These are phyloP conservation scores for Saccharomycopsis babjevae DNA, from an alignment of 805 yeast species.

Conservation along the genomic window DNA sequence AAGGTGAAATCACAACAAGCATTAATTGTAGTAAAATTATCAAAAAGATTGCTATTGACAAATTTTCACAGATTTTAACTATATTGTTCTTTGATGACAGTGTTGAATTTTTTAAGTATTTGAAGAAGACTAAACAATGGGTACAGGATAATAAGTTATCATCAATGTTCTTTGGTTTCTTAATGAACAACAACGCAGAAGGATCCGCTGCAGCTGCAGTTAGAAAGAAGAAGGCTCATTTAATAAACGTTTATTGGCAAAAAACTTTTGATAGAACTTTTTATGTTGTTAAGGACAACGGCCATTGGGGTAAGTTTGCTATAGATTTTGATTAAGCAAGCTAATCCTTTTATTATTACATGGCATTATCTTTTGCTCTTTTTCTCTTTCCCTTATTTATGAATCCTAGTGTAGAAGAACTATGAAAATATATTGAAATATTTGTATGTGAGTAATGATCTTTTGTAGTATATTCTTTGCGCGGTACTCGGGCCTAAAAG, in stretches of 20 bases:
- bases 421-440: no score
- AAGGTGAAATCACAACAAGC: conserved; percentile 21
- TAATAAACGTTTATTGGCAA: conserved; percentile 11
- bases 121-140: conserved; percentile 18
- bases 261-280: conserved; percentile 15
- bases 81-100: conserved; percentile 7
- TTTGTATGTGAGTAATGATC: no score
- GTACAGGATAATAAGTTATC: conserved; percentile 4
- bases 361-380: neutral
- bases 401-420: no score
- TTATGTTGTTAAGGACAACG: conserved; percentile 10
- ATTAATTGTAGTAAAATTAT: conserved; percentile 7
- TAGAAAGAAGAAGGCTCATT: neutral
- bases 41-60: conserved; percentile 11
- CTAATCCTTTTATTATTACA: neutral
- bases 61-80: conserved; percentile 12
- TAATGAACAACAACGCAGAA: neutral
- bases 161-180: neutral
- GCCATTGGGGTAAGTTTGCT: conserved; percentile 16
- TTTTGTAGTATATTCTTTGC: no score
- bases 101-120: conserved; percentile 14
- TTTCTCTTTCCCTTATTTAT: neutral
- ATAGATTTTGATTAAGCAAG: conserved; percentile 12
- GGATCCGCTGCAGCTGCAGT: neutral
- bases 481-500: no score